Percentiles rank a stretch among this genome's conserved stretches.
These are phyloP conservation scores for Neofusicoccum laricinum DNA, from an alignment of 2,329 filamentous ascomycete genomes.

Conservation along the genomic window DNA sequence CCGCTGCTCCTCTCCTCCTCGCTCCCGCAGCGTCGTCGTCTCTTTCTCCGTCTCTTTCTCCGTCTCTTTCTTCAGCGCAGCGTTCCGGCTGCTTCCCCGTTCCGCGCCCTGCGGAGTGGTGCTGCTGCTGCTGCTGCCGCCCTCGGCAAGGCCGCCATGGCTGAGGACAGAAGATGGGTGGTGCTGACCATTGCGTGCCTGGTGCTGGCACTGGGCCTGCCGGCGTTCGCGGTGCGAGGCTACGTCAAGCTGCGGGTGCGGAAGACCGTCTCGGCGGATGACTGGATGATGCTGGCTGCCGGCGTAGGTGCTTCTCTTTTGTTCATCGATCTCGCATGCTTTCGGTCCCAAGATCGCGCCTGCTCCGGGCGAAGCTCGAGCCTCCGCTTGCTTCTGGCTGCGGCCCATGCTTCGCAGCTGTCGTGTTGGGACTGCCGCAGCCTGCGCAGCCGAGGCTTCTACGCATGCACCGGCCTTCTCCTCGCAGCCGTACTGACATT, in stretches of 20 bases:
- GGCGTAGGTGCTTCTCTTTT: not conserved
- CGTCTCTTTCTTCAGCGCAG: no score
- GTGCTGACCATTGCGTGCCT: constrained; percentile 4
- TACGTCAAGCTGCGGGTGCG: not conserved
- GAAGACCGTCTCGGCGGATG: not conserved
- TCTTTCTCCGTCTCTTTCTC: not conserved
- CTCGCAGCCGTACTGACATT: not conserved
- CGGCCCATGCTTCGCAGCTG: not conserved
- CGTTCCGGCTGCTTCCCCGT: not conserved
- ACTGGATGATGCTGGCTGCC: not conserved
- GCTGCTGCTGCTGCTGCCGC: not conserved
- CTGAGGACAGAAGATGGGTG: constrained; percentile 3
- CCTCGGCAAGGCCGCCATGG: not conserved
- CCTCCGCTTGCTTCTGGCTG: not conserved
- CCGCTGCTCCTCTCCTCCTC: not conserved
- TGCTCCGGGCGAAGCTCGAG: not conserved
- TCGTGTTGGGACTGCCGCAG: not conserved
- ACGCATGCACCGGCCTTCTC: no score
- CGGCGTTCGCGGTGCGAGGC: not conserved
- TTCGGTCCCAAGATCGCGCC: not conserved
- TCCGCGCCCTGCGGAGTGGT: not conserved
- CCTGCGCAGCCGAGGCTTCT: not conserved
- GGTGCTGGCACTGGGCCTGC: not conserved
- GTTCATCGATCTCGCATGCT: not conserved
- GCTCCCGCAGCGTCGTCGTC: not conserved